Evolutionary conservation across 345 rosid species (phyloP).

Genomic region (Nasturtium officinale): DNA sequence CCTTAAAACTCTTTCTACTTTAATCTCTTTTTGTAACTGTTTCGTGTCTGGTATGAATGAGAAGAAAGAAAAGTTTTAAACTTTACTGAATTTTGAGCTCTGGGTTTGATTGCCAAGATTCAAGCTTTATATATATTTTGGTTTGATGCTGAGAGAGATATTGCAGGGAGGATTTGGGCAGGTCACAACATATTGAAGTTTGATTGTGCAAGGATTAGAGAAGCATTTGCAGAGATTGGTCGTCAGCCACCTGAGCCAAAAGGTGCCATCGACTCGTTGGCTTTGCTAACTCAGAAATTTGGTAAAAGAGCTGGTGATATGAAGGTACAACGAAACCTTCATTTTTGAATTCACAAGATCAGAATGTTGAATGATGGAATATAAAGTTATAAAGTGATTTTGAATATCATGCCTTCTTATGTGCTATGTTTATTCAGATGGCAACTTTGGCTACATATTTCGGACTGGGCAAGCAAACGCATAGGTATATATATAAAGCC

Average conservation of each 20-base stretch:
- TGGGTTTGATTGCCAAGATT: background rate
- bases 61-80: background rate
- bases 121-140: background rate
- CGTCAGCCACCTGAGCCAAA: constrained; percentile 75
- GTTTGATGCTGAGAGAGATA: background rate
- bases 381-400: background rate
- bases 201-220: constrained; percentile 79
- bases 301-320: constrained; percentile 93
- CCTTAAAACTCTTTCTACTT: background rate
- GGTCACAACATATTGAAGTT: constrained; percentile 89
- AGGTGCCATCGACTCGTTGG: constrained; percentile 72
- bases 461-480: constrained; percentile 80
- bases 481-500: constrained; percentile 52
- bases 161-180: constrained; percentile 89
- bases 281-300: constrained; percentile 70
- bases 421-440: constrained; percentile 57
- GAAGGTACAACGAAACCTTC: constrained; percentile 54
- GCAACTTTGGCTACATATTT: constrained; percentile 84
- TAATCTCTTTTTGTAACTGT: background rate
- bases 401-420: background rate
- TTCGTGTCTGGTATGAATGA: background rate
- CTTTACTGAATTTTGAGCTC: background rate
- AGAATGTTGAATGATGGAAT: background rate
- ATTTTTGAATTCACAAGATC: background rate
- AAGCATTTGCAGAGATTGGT: constrained; percentile 74